A percentile compares a stretch with the other conserved stretches of the same genome.
Conservation (phyloP, 2,329 filamentous ascomycete species). For the Domatiomyces catenatus region DNA sequence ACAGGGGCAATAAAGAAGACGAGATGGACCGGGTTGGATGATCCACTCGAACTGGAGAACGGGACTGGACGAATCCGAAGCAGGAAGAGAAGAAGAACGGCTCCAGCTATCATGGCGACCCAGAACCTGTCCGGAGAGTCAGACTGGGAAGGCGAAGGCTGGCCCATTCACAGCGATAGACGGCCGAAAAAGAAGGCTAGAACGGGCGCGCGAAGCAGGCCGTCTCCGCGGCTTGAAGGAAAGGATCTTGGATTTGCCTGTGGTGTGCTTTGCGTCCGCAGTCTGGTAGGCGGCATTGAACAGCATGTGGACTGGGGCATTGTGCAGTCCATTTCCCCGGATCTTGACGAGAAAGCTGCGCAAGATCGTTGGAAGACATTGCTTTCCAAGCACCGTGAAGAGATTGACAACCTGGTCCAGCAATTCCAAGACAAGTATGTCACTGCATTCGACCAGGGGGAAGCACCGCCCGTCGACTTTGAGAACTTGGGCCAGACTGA, state of each 20-base stretch:
- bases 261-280: constrained; percentile 30
- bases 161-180: not conserved
- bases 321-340: constrained; percentile 28
- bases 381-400: constrained; percentile 23
- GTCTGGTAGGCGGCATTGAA: constrained; percentile 30
- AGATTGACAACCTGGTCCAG: constrained; percentile 29
- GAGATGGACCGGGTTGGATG: not conserved
- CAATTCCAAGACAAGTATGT: constrained; percentile 33
- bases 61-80: not conserved
- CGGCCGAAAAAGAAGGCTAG: not conserved
- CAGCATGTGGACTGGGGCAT: constrained; percentile 31
- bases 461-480: constrained; percentile 31
- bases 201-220: not conserved
- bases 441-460: constrained; percentile 28
- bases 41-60: not conserved
- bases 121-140: not conserved
- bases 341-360: constrained; percentile 25
- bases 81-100: not conserved
- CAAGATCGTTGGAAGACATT: constrained; percentile 25
- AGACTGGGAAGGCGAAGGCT: not conserved
- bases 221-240: not conserved
- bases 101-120: not conserved
- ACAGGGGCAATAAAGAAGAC: constrained; percentile 1
- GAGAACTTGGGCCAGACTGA: constrained; percentile 29
- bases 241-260: constrained; percentile 22